Percentiles rank a stretch among this genome's conserved stretches.
Evolutionary conservation across 2,329 filamentous ascomycete species (phyloP).

Genomic region (Colletotrichum coccodes): DNA sequence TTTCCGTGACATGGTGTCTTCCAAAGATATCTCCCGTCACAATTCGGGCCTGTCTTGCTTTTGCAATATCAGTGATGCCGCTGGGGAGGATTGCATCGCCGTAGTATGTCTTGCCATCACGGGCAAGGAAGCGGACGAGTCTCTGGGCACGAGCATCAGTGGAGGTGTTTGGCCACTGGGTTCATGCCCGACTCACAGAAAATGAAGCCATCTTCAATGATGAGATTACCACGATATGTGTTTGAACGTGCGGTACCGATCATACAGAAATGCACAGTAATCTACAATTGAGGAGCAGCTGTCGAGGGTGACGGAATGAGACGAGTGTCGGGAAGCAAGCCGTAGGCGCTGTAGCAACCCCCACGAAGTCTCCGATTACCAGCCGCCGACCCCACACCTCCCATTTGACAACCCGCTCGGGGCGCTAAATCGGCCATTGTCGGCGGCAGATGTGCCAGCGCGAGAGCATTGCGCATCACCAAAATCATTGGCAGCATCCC

Average conservation of each 20-base stretch:
- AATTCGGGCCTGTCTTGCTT: slow-evolving; percentile 69
- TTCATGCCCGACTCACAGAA: slow-evolving; percentile 49
- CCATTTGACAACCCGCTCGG: background rate
- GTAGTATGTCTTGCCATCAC: slow-evolving; percentile 76
- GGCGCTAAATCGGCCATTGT: background rate
- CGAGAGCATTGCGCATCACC: background rate
- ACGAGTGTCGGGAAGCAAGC: background rate
- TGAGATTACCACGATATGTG: background rate
- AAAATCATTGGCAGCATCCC: background rate
- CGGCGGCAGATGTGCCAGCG: background rate
- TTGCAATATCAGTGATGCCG: slow-evolving; percentile 68
- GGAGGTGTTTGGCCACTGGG: background rate
- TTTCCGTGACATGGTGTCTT: slow-evolving; percentile 70
- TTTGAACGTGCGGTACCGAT: background rate
- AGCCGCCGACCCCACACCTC: slow-evolving; percentile 16
- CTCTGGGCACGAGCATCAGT: slow-evolving; percentile 56
- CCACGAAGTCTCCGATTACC: slow-evolving; percentile 13
- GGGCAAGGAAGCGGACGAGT: slow-evolving; percentile 78
- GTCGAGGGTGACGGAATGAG: slow-evolving; percentile 8
- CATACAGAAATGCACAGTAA: background rate
- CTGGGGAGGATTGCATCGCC: slow-evolving; percentile 77
- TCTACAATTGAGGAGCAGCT: background rate
- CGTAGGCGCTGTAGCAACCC: background rate
- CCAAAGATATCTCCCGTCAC: slow-evolving; percentile 75
- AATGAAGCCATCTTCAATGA: slow-evolving; percentile 42